Evolutionary conservation across 495 filamentous ascomycete genomes (phyloP).

Genomic region (Daldinia bambusicola): DNA sequence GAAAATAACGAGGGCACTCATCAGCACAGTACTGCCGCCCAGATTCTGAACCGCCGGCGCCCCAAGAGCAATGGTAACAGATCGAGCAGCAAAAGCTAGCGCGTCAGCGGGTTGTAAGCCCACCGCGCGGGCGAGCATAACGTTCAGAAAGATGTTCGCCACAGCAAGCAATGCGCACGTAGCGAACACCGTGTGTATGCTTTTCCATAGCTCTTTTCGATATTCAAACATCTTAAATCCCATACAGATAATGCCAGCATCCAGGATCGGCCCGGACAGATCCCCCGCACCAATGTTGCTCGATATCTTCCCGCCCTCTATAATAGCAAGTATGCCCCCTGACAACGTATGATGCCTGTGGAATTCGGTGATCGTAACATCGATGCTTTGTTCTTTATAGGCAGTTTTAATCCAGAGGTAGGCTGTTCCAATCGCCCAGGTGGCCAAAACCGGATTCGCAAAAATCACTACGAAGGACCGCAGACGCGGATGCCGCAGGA

Average conservation of each 20-base stretch:
- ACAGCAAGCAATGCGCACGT: slow-evolving; percentile 47
- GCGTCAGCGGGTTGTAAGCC: slow-evolving; percentile 49
- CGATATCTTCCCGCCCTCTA: slow-evolving; percentile 12
- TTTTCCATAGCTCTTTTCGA: slow-evolving; percentile 53
- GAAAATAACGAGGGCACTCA: slow-evolving; percentile 58
- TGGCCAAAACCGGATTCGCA: slow-evolving; percentile 56
- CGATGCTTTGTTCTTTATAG: slow-evolving; percentile 40
- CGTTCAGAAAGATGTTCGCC: slow-evolving; percentile 51
- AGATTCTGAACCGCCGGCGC: slow-evolving; percentile 50
- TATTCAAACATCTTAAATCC: slow-evolving; percentile 62
- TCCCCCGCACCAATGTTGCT: slow-evolving; percentile 56
- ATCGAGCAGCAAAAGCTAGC: slow-evolving; percentile 58
- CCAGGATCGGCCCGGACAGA: slow-evolving; percentile 54
- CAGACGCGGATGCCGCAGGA: slow-evolving; percentile 30
- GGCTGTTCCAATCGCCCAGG: slow-evolving; percentile 53
- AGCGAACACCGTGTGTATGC: slow-evolving; percentile 50
- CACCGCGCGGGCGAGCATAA: slow-evolving; percentile 49
- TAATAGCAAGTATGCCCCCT: slow-evolving; percentile 43
- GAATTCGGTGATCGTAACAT: slow-evolving; percentile 48
- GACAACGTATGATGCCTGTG: slow-evolving; percentile 51
- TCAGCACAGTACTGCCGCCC: slow-evolving; percentile 53
- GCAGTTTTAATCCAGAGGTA: slow-evolving; percentile 53
- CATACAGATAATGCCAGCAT: slow-evolving; percentile 58
- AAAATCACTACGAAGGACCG: slow-evolving; percentile 49
- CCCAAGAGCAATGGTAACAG: slow-evolving; percentile 54